Evolutionary conservation across 371 early-diverging fungal genomes (phyloP), one percentile per base, ranked within the genome.

Genomic region (Rhizopus stolonifer): DNA sequence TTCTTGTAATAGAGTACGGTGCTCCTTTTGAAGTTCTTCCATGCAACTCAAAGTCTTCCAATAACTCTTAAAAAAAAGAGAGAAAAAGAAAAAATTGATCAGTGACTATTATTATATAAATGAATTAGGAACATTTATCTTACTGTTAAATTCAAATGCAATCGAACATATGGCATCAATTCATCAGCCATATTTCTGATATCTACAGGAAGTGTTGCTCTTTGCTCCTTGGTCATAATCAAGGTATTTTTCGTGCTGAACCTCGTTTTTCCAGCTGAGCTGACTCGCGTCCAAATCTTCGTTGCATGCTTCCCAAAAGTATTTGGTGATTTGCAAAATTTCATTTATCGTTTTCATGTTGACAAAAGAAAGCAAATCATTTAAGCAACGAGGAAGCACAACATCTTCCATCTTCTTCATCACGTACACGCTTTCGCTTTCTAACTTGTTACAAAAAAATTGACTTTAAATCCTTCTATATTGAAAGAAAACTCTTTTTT

Each of bases 1-100:
- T 51, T 51, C 51, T 51, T 51, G 51, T 26, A 51, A 26, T 36
- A 29, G 40, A 51, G 23, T 40, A 23, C 42, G 51, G 51, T 51
- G 42, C 42, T 51, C 51, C 36, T 40, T 51, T 51, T 29, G 51
- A 42, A 51, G 42, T 40, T 39, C 51, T 40, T 51, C 40, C 38
- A 51, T 40, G 42, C 40, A 36, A 51, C 19, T 36, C 51, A 51
- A 51, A 36, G 46, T 29, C 46, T 46, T 22, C 43, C 36, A 36
- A 36, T 36, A 36, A 36, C 36, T 36, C 36, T 15, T 36, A 36
- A 36, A 36, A 36, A 29, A 21, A 40, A 40, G 14, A 14, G 38
- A n/a, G n/a, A n/a, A n/a, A n/a, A n/a, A n/a, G 31, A 46, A 46
- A 29, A 46, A 46, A 26, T 46, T 46, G 32, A 23, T 29, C 46